These are phyloP conservation scores for Apiotrichum siamense DNA, from an alignment of 1,284 basidiomycete species.

Conservation along the genomic window DNA sequence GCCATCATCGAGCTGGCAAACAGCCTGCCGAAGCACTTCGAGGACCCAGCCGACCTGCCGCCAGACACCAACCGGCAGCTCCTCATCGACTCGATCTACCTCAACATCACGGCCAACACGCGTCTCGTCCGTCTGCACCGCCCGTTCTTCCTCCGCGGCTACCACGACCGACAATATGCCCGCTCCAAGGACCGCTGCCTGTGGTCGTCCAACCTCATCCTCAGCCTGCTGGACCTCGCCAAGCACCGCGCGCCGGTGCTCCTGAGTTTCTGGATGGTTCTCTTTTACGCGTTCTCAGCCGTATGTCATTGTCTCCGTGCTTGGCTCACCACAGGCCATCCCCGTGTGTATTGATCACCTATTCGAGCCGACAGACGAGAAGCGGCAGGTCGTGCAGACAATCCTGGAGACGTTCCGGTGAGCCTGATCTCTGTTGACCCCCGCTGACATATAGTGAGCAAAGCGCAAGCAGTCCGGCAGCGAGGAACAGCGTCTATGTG, in stretches of 20 bases:
- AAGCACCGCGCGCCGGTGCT: constrained; percentile 6
- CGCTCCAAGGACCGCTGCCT: constrained; percentile 14
- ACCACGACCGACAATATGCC: constrained; percentile 12
- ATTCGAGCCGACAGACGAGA: constrained; percentile 13
- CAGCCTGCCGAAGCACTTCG: constrained; percentile 13
- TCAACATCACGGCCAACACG: constrained; percentile 13
- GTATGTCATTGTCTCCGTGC: not conserved
- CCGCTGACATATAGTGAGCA: not conserved
- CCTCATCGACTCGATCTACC: constrained; percentile 15
- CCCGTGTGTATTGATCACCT: constrained; percentile 17
- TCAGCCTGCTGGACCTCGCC: constrained; percentile 14
- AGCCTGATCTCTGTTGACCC: not conserved
- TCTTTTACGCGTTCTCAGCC: constrained; percentile 18
- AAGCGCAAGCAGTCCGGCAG: constrained; percentile 2
- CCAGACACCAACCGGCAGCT: constrained; percentile 1
- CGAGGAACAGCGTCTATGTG: constrained; percentile 17
- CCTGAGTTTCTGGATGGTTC: constrained; percentile 15
- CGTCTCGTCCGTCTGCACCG: constrained; percentile 16
- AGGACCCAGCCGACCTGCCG: constrained; percentile 4
- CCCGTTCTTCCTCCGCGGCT: constrained; percentile 15
- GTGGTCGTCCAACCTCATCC: constrained; percentile 2
- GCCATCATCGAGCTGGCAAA: constrained; percentile 12
- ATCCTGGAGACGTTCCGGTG: constrained; percentile 14
- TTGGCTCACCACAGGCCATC: constrained; percentile 5
- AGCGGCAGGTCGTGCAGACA: constrained; percentile 3